These are phyloP conservation scores for Danielozyma ontarioensis DNA, from an alignment of 805 yeast species.

Conservation along the genomic window DNA sequence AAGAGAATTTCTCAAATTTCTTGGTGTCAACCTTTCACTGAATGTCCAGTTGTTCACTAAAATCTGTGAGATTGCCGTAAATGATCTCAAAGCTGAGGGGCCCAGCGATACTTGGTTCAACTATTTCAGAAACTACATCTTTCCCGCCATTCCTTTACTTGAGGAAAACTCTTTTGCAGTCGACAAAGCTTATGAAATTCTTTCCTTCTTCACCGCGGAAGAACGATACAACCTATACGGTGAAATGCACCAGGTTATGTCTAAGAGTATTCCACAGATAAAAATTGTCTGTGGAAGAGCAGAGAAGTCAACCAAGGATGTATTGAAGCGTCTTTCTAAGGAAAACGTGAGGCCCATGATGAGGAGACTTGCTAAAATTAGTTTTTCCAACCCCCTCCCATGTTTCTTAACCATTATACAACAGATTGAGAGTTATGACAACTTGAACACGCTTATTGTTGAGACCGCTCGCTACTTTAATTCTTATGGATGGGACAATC, in stretches of 20 bases:
- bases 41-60: conserved; percentile 47
- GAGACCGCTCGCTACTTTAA: conserved; percentile 74
- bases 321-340: conserved; percentile 74
- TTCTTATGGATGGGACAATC: conserved; percentile 77
- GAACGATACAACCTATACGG: conserved; percentile 76
- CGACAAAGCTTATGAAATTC: conserved; percentile 52
- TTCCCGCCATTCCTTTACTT: conserved; percentile 55
- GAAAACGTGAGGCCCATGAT: conserved; percentile 72
- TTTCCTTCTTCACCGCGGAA: conserved; percentile 53
- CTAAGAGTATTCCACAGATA: conserved; percentile 51
- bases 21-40: conserved; percentile 51
- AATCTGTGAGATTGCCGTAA: conserved; percentile 54
- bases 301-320: conserved; percentile 73
- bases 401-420: conserved; percentile 64
- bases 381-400: conserved; percentile 75
- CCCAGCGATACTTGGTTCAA: conserved; percentile 43
- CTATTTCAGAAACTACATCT: conserved; percentile 58
- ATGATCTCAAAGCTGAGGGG: conserved; percentile 28
- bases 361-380: conserved; percentile 64
- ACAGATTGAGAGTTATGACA: conserved; percentile 90
- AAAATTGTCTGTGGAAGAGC: conserved; percentile 60
- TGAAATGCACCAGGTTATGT: conserved; percentile 56
- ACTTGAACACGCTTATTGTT: conserved; percentile 72
- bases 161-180: conserved; percentile 55
- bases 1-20: conserved; percentile 44